Percentiles rank a stretch among this genome's conserved stretches.
These are phyloP conservation scores for Pichia sp. DNA, from an alignment of 1,139 yeast species.

Conservation along the genomic window DNA sequence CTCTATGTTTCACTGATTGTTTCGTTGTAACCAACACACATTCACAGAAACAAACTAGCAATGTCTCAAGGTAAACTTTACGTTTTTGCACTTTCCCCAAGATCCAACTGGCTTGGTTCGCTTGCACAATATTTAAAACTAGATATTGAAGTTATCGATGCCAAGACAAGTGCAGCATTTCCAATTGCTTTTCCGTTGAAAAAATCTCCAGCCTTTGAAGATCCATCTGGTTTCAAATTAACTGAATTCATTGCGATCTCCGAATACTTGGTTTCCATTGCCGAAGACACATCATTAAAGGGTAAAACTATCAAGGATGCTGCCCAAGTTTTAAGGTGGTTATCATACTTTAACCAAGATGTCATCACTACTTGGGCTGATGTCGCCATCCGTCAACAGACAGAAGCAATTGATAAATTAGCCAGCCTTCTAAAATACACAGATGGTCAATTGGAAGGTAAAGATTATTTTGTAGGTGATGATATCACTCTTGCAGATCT, in stretches of 20 bases:
- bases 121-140: slow-evolving; percentile 27
- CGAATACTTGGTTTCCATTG: slow-evolving; percentile 24
- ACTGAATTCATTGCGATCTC: slow-evolving; percentile 27
- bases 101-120: slow-evolving; percentile 19
- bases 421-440: neutral
- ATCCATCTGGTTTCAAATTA: slow-evolving; percentile 24
- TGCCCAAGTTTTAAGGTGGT: slow-evolving; percentile 28
- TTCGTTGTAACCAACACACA: too few relatives aligned
- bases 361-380: slow-evolving; percentile 9
- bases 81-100: slow-evolving; percentile 16
- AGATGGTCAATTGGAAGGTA: slow-evolving; percentile 5
- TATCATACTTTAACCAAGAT: slow-evolving; percentile 26
- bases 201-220: slow-evolving; percentile 30
- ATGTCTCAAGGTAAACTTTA: slow-evolving; percentile 20
- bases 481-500: slow-evolving; percentile 7
- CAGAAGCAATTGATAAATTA: neutral
- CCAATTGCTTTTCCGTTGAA: slow-evolving; percentile 23
- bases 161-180: neutral
- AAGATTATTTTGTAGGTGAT: slow-evolving; percentile 5
- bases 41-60: neutral
- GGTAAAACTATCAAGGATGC: slow-evolving; percentile 23
- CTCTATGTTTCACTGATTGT: too few relatives aligned
- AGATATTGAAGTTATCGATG: slow-evolving; percentile 34
- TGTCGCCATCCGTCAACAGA: neutral
- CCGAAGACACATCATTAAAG: slow-evolving; percentile 15